phyloP scores from a whole-genome alignment of 2,329 filamentous ascomycete genomes.

The Pseudocercospora macadamiae region DNA sequence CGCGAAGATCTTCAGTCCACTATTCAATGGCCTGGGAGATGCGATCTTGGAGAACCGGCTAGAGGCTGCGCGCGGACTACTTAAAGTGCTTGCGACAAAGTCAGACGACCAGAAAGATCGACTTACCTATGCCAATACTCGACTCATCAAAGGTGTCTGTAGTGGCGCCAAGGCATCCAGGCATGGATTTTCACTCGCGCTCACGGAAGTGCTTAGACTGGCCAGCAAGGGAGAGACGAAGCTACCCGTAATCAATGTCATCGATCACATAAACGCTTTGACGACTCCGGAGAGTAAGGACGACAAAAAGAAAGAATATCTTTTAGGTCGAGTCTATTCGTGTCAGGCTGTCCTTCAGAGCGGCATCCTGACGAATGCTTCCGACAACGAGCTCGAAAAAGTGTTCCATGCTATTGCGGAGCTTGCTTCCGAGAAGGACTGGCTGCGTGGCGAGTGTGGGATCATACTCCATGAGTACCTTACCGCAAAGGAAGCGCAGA shows the following conservation, averaged over 20 bases:
- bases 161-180: slow-evolving; percentile 88
- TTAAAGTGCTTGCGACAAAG: slow-evolving; percentile 45
- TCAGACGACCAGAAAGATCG: slow-evolving; percentile 41
- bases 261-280: slow-evolving; percentile 56
- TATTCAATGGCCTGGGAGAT: slow-evolving; percentile 48
- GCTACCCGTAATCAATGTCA: slow-evolving; percentile 33
- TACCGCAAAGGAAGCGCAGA: slow-evolving; percentile 22
- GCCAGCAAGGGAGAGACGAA: slow-evolving; percentile 42
- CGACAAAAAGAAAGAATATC: slow-evolving; percentile 83
- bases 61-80: slow-evolving; percentile 49
- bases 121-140: slow-evolving; percentile 44
- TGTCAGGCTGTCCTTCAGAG: slow-evolving; percentile 84
- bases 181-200: slow-evolving; percentile 83
- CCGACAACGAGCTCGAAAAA: slow-evolving; percentile 61
- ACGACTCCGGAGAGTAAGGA: slow-evolving; percentile 57
- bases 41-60: slow-evolving; percentile 49
- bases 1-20: slow-evolving; percentile 44
- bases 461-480: slow-evolving; percentile 77
- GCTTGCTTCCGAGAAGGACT: slow-evolving; percentile 79
- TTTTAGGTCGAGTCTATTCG: slow-evolving; percentile 84
- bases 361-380: slow-evolving; percentile 62
- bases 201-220: slow-evolving; percentile 78
- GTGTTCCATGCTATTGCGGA: slow-evolving; percentile 74
- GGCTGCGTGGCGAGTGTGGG: slow-evolving; percentile 86
- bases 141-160: slow-evolving; percentile 81